phyloP scores from a whole-genome alignment of 2,329 filamentous ascomycete species.

The Helicocarpus griseus region DNA sequence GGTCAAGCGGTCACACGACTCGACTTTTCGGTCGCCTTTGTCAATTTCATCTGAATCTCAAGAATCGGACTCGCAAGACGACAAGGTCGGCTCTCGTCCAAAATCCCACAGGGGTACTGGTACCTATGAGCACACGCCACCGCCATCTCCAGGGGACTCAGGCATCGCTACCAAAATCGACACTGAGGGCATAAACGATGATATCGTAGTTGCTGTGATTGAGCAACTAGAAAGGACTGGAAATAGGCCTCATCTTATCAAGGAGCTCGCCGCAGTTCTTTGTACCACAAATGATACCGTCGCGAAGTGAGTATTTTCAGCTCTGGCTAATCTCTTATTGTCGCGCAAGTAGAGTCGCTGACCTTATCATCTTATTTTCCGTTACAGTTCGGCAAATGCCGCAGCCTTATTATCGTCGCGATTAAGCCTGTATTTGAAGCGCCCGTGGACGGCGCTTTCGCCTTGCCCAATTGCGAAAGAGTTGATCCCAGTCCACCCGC shows the following conservation, averaged over 20 bases:
- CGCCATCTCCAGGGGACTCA: slow-evolving; percentile 56
- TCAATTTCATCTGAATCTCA: slow-evolving; percentile 20
- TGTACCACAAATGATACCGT: slow-evolving; percentile 69
- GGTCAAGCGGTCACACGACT: slow-evolving; percentile 67
- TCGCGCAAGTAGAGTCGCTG: slow-evolving; percentile 12
- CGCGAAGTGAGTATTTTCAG: slow-evolving; percentile 63
- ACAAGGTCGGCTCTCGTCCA: slow-evolving; percentile 15
- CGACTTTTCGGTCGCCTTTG: slow-evolving; percentile 34
- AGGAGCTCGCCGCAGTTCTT: slow-evolving; percentile 77
- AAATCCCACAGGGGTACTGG: slow-evolving; percentile 38
- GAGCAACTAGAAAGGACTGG: slow-evolving; percentile 78
- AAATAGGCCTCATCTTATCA: slow-evolving; percentile 88
- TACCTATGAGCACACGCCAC: slow-evolving; percentile 64
- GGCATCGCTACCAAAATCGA: slow-evolving; percentile 52
- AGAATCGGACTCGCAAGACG: slow-evolving; percentile 24
- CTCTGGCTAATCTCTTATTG: not conserved
- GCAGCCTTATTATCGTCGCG: slow-evolving; percentile 92
- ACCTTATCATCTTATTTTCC: slow-evolving; percentile 21
- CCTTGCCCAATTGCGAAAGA: slow-evolving; percentile 90
- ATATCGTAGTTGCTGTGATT: slow-evolving; percentile 87
- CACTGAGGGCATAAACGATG: slow-evolving; percentile 78
- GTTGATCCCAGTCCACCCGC: slow-evolving; percentile 81
- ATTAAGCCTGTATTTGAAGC: slow-evolving; percentile 80
- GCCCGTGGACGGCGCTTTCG: slow-evolving; percentile 65
- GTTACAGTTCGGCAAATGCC: slow-evolving; percentile 77